Percentiles rank a stretch among this genome's conserved stretches.
Conservation (phyloP, 768 basidiomycete species). For the Suillus lakei region DNA sequence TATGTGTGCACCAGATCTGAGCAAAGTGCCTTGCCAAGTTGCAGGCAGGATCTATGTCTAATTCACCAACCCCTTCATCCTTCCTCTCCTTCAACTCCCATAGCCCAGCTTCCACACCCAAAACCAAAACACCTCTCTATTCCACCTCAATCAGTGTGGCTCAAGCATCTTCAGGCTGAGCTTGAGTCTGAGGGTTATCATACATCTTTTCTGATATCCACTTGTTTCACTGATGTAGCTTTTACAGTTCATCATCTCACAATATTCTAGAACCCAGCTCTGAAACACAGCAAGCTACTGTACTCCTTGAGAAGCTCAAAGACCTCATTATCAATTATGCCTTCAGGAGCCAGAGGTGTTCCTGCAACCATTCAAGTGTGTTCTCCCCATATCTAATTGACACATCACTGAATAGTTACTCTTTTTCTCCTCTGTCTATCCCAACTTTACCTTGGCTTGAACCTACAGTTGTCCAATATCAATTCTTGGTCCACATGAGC, state of each 20-base stretch:
- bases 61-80: conserved; percentile 24
- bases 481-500: conserved; percentile 73
- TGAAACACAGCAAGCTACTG: conserved; percentile 64
- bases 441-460: background rate
- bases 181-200: conserved; percentile 61
- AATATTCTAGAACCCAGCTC: conserved; percentile 49
- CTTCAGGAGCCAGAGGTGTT: conserved; percentile 96
- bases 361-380: conserved; percentile 81
- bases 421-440: background rate
- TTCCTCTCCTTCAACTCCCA: conserved; percentile 32
- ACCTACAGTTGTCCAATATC: background rate
- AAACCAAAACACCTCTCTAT: conserved; percentile 30
- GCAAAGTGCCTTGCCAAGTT: conserved; percentile 90
- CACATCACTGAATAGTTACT: background rate
- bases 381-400: conserved; percentile 11
- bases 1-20: conserved; percentile 66
- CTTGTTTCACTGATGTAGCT: conserved; percentile 6
- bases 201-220: conserved; percentile 25
- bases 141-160: conserved; percentile 62
- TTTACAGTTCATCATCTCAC: conserved; percentile 36
- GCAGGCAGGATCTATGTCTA: conserved; percentile 48
- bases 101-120: conserved; percentile 41
- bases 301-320: conserved; percentile 75
- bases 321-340: conserved; percentile 84
- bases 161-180: conserved; percentile 77